Percentiles rank a stretch among this genome's conserved stretches.
phyloP scores from a whole-genome alignment of 176 grass and related monocot genomes.

The Oryza brachyantha region DNA sequence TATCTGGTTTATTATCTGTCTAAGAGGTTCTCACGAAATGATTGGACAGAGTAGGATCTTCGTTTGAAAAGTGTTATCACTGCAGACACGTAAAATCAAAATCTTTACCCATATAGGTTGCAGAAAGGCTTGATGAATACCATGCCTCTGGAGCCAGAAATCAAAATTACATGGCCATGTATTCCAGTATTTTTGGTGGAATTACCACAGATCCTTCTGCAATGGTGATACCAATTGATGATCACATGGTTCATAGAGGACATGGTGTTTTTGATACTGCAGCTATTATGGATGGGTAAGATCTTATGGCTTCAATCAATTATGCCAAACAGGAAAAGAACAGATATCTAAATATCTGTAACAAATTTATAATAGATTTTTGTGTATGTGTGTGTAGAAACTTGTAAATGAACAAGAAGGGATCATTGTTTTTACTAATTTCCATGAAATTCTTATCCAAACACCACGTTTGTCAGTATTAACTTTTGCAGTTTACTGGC shows the following conservation, averaged over 20 bases:
- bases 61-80: constrained; percentile 7
- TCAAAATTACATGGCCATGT: constrained; percentile 89
- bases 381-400: background rate
- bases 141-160: constrained; percentile 61
- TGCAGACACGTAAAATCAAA: constrained; percentile 2
- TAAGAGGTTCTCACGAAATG: background rate
- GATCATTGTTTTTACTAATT: background rate
- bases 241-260: constrained; percentile 98
- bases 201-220: constrained; percentile 67
- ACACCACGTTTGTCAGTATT: background rate
- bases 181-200: constrained; percentile 87
- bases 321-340: background rate
- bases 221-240: constrained; percentile 91
- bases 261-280: constrained; percentile 95
- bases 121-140: constrained; percentile 58
- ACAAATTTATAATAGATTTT: background rate
- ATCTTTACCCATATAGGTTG: constrained; percentile 38
- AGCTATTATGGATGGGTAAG: constrained; percentile 87
- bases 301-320: constrained; percentile 6
- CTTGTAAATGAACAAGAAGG: background rate
- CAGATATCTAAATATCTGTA: background rate
- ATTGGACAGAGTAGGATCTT: constrained; percentile 17
- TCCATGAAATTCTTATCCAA: constrained; percentile 6
- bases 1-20: constrained; percentile 10
- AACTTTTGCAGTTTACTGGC: constrained; percentile 24